phyloP scores from a whole-genome alignment of 75 land plant genomes.

The Selaginella tamariscina region DNA sequence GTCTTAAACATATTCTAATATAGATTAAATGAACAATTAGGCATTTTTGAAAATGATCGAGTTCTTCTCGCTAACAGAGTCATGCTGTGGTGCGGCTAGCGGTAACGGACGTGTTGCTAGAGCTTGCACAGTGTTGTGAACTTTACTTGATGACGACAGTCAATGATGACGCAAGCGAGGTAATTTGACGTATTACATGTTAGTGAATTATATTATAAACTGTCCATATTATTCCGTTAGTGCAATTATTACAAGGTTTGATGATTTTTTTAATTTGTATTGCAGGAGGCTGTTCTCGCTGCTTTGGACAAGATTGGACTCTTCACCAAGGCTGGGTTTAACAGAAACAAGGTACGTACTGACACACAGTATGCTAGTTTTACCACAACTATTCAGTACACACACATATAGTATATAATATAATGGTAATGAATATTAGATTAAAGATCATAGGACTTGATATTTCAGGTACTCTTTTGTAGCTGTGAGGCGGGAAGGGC shows the following conservation, averaged over 20 bases:
- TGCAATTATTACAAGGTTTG: too few species aligned
- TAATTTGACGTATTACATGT: conserved; percentile 10
- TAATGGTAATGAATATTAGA: too few species aligned
- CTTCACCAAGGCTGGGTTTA: conserved; percentile 51
- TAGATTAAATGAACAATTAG: background rate
- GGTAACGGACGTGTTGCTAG: conserved; percentile 66
- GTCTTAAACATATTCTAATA: too few species aligned
- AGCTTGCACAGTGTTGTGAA: conserved; percentile 75
- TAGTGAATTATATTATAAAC: too few species aligned
- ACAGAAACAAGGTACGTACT: conserved; percentile 65
- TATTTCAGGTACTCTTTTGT: conserved; percentile 63
- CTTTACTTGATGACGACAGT: conserved; percentile 83
- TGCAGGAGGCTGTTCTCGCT: conserved; percentile 45
- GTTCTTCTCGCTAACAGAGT: conserved; percentile 33
- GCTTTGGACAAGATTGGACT: conserved; percentile 66
- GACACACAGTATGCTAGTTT: too few species aligned
- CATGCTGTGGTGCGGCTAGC: conserved; percentile 79
- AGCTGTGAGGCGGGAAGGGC: conserved; percentile 74
- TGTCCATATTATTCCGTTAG: too few species aligned
- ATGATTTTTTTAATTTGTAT: background rate
- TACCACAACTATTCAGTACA: too few species aligned
- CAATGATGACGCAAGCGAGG: conserved; percentile 88
- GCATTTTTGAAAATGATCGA: background rate
- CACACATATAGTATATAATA: too few species aligned
- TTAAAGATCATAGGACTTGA: too few species aligned